Conservation (phyloP, 1,284 basidiomycete genomes). For the Boletus semigastroideus region DNA sequence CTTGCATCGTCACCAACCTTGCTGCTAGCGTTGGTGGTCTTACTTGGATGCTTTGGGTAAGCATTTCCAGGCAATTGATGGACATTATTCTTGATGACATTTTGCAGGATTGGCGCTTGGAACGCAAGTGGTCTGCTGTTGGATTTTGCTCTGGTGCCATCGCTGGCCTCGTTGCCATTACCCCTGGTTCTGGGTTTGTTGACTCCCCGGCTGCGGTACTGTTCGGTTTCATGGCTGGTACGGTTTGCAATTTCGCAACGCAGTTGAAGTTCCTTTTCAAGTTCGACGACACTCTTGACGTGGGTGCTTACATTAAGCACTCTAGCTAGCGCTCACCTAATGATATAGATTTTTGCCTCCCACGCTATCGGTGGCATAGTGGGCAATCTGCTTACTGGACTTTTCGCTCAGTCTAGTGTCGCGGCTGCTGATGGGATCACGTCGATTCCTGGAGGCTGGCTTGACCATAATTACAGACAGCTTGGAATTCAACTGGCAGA, state of each 20-base stretch:
- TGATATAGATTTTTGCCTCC: constrained; percentile 76
- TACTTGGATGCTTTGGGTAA: constrained; percentile 90
- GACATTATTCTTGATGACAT: background rate
- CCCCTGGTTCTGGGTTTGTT: constrained; percentile 89
- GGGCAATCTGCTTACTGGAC: constrained; percentile 82
- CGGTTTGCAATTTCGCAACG: constrained; percentile 91
- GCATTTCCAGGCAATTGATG: constrained; percentile 1
- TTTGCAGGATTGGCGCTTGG: constrained; percentile 81
- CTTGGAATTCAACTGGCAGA: constrained; percentile 89
- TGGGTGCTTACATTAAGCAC: constrained; percentile 25
- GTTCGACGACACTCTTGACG: constrained; percentile 83
- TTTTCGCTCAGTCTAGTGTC: constrained; percentile 88
- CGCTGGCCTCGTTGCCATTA: constrained; percentile 88
- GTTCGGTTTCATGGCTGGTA: constrained; percentile 85
- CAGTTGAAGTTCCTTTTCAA: constrained; percentile 83
- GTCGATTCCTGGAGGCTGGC: constrained; percentile 82
- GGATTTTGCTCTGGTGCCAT: constrained; percentile 97
- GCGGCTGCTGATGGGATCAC: constrained; percentile 82
- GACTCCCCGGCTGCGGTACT: constrained; percentile 82
- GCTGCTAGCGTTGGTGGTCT: constrained; percentile 84
- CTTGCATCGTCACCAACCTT: constrained; percentile 92
- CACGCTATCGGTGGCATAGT: constrained; percentile 89
- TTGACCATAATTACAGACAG: constrained; percentile 83
- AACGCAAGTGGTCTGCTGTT: constrained; percentile 90
- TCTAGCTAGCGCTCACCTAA: background rate